Percentiles rank a stretch among this genome's conserved stretches.
phyloP scores from a whole-genome alignment of 1,139 yeast genomes.

The Neolecta irregularis region DNA sequence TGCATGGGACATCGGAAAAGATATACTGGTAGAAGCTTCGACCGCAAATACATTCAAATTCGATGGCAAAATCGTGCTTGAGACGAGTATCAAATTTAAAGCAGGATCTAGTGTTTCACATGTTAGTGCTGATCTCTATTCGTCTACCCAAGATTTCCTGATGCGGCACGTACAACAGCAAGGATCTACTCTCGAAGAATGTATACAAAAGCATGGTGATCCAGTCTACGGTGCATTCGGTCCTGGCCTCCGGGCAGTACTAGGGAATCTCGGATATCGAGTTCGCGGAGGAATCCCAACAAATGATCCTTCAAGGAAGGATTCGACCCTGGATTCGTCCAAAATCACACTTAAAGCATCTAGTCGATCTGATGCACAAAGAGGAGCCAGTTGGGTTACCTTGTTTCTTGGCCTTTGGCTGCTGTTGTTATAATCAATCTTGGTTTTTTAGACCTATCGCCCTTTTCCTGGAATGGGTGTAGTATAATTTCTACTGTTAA shows the following conservation, averaged over 20 bases:
- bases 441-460: too few species aligned
- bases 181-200: conserved; percentile 7
- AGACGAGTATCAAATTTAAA: conserved; percentile 7
- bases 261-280: conserved; percentile 8
- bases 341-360: too few species aligned
- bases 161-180: conserved; percentile 6
- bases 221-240: conserved; percentile 11
- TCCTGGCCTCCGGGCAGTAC: conserved; percentile 9
- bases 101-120: conserved; percentile 8
- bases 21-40: conserved; percentile 3
- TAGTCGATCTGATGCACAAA: too few species aligned
- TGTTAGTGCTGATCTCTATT: conserved; percentile 7
- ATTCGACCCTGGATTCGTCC: too few species aligned
- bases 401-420: too few species aligned
- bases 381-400: too few species aligned
- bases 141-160: conserved; percentile 7
- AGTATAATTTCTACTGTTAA: too few species aligned
- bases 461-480: too few species aligned
- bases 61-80: conserved; percentile 3
- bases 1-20: too few species aligned
- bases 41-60: not conserved
- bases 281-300: conserved; percentile 8
- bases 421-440: too few species aligned
- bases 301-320: too few species aligned
- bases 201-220: conserved; percentile 1